Conservation (phyloP, 495 filamentous ascomycete genomes). For the Delitschia confertaspora region DNA sequence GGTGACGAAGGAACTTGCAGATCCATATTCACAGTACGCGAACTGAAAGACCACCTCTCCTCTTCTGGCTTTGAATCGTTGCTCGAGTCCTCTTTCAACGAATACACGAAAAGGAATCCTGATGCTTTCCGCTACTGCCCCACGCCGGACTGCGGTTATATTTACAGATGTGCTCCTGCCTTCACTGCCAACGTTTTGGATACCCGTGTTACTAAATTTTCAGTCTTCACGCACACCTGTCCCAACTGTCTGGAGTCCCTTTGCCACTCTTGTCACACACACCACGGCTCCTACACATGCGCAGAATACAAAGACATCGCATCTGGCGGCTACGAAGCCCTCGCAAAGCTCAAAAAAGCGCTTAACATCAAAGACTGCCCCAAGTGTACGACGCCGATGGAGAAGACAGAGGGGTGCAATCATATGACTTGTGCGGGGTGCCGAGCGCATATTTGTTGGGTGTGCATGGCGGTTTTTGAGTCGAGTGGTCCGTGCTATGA, state of each 20-base stretch:
- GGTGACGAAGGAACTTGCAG: conserved; percentile 2
- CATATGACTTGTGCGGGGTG: conserved; percentile 18
- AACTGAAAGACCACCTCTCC: neutral
- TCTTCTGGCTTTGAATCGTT: neutral
- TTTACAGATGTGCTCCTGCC: conserved; percentile 1
- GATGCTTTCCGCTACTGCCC: conserved; percentile 10
- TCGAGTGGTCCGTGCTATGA: neutral
- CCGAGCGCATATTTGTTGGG: conserved; percentile 16
- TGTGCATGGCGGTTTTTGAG: conserved; percentile 7
- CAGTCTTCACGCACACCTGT: conserved; percentile 5
- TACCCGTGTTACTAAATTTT: too few species aligned
- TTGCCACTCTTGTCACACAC: conserved; percentile 8
- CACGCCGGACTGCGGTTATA: conserved; percentile 9
- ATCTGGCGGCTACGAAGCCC: conserved; percentile 9
- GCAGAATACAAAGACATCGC: conserved; percentile 12
- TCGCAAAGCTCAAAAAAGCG: conserved; percentile 7
- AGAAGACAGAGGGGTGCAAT: conserved; percentile 21
- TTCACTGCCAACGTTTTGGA: too few species aligned
- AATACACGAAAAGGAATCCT: conserved; percentile 4
- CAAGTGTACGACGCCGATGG: conserved; percentile 11
- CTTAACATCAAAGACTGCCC: conserved; percentile 12
- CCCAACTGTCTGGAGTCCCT: conserved; percentile 3
- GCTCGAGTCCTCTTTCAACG: conserved; percentile 3
- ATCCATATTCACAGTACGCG: neutral
- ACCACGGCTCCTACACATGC: conserved; percentile 4